Percentiles rank a stretch among this genome's conserved stretches.
phyloP scores from a whole-genome alignment of 2,329 filamentous ascomycete species.

The Alternaria arborescens region DNA sequence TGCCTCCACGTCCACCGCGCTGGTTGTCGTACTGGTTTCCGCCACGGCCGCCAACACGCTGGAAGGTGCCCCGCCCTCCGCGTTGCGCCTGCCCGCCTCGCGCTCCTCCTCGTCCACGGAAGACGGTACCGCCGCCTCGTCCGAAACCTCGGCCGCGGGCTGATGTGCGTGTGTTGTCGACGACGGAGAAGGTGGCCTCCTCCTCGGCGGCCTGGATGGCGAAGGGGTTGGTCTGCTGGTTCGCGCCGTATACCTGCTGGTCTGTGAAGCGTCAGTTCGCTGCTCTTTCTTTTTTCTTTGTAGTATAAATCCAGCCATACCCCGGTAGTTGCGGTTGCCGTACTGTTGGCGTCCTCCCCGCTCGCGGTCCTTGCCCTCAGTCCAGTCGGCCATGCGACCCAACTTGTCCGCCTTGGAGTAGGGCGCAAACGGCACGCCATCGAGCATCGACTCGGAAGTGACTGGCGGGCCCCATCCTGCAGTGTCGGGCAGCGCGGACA shows the following conservation, averaged over 20 bases:
- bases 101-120: slow-evolving; percentile 75
- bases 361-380: slow-evolving; percentile 83
- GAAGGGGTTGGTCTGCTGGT: slow-evolving; percentile 79
- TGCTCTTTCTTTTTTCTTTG: not conserved
- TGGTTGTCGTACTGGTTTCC: slow-evolving; percentile 77
- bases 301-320: slow-evolving; percentile 56
- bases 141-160: slow-evolving; percentile 82
- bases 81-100: slow-evolving; percentile 80
- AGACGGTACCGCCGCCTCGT: slow-evolving; percentile 87
- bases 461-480: slow-evolving; percentile 81
- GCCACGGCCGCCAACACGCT: slow-evolving; percentile 73
- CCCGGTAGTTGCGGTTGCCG: slow-evolving; percentile 85
- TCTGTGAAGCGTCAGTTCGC: slow-evolving; percentile 62
- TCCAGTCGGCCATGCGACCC: slow-evolving; percentile 99
- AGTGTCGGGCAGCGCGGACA: slow-evolving; percentile 56
- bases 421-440: slow-evolving; percentile 95
- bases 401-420: slow-evolving; percentile 99
- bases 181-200: slow-evolving; percentile 96
- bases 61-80: slow-evolving; percentile 74
- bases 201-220: slow-evolving; percentile 92
- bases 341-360: slow-evolving; percentile 87
- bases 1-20: slow-evolving; percentile 70
- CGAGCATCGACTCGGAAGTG: slow-evolving; percentile 84
- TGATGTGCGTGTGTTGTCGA: slow-evolving; percentile 91
- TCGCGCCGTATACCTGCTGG: slow-evolving; percentile 95